Conservation (phyloP, 495 filamentous ascomycete genomes). For the Xylaria flabelliformis region DNA sequence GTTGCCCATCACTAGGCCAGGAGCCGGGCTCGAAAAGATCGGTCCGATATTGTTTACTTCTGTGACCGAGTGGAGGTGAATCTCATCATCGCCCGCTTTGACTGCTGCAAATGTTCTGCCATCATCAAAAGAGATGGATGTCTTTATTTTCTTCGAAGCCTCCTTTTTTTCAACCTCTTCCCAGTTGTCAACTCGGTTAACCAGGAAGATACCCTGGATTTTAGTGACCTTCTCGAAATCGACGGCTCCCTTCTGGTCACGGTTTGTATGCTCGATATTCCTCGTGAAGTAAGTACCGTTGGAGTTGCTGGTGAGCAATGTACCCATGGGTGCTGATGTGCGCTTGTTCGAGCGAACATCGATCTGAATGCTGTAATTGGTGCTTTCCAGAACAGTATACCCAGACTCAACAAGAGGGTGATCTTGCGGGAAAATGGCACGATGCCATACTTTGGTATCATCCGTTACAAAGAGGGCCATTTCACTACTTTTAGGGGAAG, state of each 20-base stretch:
- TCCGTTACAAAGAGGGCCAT: slow-evolving; percentile 83
- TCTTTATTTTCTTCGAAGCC: slow-evolving; percentile 69
- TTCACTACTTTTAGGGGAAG: slow-evolving; percentile 80
- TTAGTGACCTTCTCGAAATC: slow-evolving; percentile 92
- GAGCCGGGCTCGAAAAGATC: slow-evolving; percentile 93
- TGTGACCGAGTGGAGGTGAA: slow-evolving; percentile 93
- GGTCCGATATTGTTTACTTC: slow-evolving; percentile 76
- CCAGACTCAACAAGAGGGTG: slow-evolving; percentile 78
- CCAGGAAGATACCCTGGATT: slow-evolving; percentile 89
- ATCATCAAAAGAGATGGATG: slow-evolving; percentile 92
- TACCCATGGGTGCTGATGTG: slow-evolving; percentile 73
- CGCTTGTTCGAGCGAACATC: slow-evolving; percentile 77
- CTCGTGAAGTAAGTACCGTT: slow-evolving; percentile 94
- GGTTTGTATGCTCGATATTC: slow-evolving; percentile 91
- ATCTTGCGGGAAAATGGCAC: slow-evolving; percentile 81
- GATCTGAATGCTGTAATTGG: slow-evolving; percentile 95
- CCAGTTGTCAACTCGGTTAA: slow-evolving; percentile 89
- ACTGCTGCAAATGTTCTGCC: slow-evolving; percentile 73
- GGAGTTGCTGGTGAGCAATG: slow-evolving; percentile 90
- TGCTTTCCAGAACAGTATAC: slow-evolving; percentile 93
- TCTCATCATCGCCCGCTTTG: slow-evolving; percentile 61
- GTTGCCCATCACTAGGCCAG: slow-evolving; percentile 89
- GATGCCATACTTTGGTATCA: slow-evolving; percentile 84
- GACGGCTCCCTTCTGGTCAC: slow-evolving; percentile 70
- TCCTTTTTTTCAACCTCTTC: slow-evolving; percentile 65